Evolutionary conservation across 805 yeast genomes (phyloP).

Genomic region (Saccharomycopsis fibuligera): DNA sequence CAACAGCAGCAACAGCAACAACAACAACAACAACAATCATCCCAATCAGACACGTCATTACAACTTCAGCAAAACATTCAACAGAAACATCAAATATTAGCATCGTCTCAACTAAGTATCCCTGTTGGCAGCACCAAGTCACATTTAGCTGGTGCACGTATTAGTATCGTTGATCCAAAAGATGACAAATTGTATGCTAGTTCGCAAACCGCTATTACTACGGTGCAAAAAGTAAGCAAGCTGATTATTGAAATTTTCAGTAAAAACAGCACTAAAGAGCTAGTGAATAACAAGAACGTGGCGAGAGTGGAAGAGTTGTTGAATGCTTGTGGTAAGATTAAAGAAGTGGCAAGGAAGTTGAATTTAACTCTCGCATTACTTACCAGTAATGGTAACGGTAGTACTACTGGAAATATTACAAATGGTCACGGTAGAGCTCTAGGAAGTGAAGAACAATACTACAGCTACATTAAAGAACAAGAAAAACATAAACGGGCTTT

Average conservation of each 20-base stretch:
- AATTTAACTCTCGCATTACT: constrained; percentile 13
- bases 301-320: constrained; percentile 12
- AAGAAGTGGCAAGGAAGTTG: constrained; percentile 10
- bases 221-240: constrained; percentile 15
- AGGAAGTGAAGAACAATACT: constrained; percentile 13
- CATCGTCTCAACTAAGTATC: background rate
- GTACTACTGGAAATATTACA: too few relatives aligned
- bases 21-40: background rate
- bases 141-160: constrained; percentile 17
- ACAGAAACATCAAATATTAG: background rate
- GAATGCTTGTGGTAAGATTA: constrained; percentile 9
- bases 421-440: too few relatives aligned
- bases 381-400: constrained; percentile 9
- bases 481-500: constrained; percentile 16
- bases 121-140: constrained; percentile 7
- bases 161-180: constrained; percentile 19
- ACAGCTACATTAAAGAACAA: constrained; percentile 11
- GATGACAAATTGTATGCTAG: constrained; percentile 18
- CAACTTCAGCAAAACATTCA: too few relatives aligned
- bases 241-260: constrained; percentile 11
- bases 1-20: too few relatives aligned
- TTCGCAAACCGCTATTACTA: constrained; percentile 16
- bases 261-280: constrained; percentile 1
- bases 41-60: too few relatives aligned
- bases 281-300: background rate